Percentiles rank a stretch among this genome's conserved stretches.
These are phyloP conservation scores for Allium cepa DNA, from an alignment of 106 monocot species.

Conservation along the genomic window DNA sequence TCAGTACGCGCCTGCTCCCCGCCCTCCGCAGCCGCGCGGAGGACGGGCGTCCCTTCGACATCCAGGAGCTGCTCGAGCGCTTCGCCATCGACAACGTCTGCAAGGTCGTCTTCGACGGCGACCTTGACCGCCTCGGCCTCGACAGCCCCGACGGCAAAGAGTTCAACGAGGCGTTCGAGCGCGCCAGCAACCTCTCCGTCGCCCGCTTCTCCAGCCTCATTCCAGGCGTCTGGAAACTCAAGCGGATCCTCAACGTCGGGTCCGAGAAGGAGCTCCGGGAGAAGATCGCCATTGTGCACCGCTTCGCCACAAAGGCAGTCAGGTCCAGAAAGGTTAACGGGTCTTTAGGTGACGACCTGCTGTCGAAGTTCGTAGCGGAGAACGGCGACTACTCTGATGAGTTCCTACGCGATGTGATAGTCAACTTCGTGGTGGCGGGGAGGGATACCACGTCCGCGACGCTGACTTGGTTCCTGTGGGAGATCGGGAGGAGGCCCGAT, in stretches of 20 bases:
- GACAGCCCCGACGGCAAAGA: not conserved
- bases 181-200: not conserved
- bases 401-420: conserved; percentile 37
- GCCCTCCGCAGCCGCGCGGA: not conserved
- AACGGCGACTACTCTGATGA: not conserved
- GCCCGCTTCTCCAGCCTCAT: not conserved
- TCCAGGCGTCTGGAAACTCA: not conserved
- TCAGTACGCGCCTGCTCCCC: conserved; percentile 13
- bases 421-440: conserved; percentile 64
- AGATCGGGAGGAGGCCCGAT: conserved; percentile 20
- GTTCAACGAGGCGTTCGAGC: not conserved
- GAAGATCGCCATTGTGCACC: not conserved
- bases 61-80: conserved; percentile 35
- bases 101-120: conserved; percentile 3
- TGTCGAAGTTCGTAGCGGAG: not conserved
- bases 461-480: conserved; percentile 69
- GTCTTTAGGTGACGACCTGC: not conserved
- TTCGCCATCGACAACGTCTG: conserved; percentile 40
- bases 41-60: conserved; percentile 10
- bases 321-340: not conserved
- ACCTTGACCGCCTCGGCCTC: not conserved
- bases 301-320: not conserved
- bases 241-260: not conserved
- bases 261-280: conserved; percentile 1
- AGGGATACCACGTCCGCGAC: conserved; percentile 59